Evolutionary conservation across 371 early-diverging fungal species (phyloP), one percentile per base, ranked within the genome.

Genomic region (Lichtheimia corymbifera): DNA sequence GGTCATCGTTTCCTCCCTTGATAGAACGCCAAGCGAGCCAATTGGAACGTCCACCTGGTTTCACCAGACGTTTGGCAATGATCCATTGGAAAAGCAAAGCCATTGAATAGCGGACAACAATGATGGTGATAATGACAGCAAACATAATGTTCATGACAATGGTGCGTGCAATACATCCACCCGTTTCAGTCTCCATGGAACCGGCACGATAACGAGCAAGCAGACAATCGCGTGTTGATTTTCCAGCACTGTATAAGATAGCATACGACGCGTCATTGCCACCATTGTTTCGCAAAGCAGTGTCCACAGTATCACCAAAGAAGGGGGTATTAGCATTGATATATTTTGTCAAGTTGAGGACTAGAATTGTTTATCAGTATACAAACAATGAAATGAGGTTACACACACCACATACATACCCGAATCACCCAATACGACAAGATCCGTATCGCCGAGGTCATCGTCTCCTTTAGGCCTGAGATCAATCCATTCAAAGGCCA

Each of bases 1-100:
- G 82, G 55, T 76, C 77, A 40, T 78, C 69, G 49, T 79, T 79
- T 41, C 79, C 79, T 44, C 79, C 79, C 25, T 71, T 75, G 28
- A 77, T 71, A 0, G 82, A 82, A 59, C 82, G 74, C 79, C 79
- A 82, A 11, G 80, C 77, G 3, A 79, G 63, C 72, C 76, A 79
- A 35, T 74, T 74, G 28, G 80, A 79, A 28, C 80, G 65, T 1
- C 80, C 80, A 18, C 80, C 80, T 0, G 80, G 80, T 30, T 76
- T 79, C 18, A 72, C 81, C 28, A 83, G 61, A 52, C 72, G 62
- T 49, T 74, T 65, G 2, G 74, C 52, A 47, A 82, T 75, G 52
- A 82, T 65, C 87, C 88, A 84, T 53, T 84, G 84, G 71, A 88
- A 90, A 9, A 82, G 53, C 0, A 83, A 63, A 0, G 89, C 89